Conservation (phyloP, 169 alveolate genomes). For the Amoebophrya sp. region DNA sequence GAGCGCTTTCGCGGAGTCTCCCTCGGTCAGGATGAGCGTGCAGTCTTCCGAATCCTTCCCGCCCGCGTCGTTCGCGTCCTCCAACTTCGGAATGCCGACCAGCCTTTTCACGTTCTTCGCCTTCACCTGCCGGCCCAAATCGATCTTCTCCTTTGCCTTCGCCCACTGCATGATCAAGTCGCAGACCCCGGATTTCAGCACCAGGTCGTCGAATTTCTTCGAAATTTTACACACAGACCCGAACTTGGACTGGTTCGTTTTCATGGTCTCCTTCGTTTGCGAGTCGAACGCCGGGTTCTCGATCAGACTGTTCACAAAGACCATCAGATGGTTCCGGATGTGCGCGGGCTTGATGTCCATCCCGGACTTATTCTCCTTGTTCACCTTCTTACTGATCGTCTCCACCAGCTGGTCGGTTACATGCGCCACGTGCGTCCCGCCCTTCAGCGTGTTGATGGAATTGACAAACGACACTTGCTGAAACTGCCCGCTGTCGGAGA, state of each 20-base stretch:
- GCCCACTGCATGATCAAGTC: conserved; percentile 65
- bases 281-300: conserved; percentile 99
- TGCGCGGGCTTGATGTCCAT: conserved; percentile 85
- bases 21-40: conserved; percentile 98
- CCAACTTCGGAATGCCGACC: conserved; percentile 94
- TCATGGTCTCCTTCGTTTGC: conserved; percentile 82
- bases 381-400: conserved; percentile 77
- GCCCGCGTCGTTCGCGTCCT: conserved; percentile 92
- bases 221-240: conserved; percentile 78
- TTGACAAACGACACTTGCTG: conserved; percentile 95
- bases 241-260: conserved; percentile 68
- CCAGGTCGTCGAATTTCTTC: conserved; percentile 74
- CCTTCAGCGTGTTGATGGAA: conserved; percentile 95
- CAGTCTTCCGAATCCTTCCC: conserved; percentile 76
- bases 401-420: conserved; percentile 88
- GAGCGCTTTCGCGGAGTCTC: conserved; percentile 98
- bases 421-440: conserved; percentile 97
- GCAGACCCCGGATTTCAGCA: conserved; percentile 68
- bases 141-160: conserved; percentile 53
- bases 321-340: conserved; percentile 82
- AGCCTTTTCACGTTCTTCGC: conserved; percentile 55
- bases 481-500: conserved; percentile 44
- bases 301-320: conserved; percentile 92
- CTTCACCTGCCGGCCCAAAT: conserved; percentile 50
- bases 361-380: conserved; percentile 78